phyloP scores from a whole-genome alignment of 352 stramenopile species.

The Phytophthora foliorum region DNA sequence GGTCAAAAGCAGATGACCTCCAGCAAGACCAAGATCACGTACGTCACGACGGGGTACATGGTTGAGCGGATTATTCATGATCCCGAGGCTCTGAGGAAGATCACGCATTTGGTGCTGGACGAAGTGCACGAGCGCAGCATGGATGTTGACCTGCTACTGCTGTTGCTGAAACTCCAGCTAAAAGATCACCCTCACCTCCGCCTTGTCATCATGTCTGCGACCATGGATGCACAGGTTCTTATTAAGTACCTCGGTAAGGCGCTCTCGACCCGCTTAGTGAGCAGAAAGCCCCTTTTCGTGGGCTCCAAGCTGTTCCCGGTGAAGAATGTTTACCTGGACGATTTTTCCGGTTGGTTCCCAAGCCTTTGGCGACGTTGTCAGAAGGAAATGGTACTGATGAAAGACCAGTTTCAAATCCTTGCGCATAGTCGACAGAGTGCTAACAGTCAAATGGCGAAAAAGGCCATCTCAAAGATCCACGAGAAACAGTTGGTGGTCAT shows the following conservation, averaged over 20 bases:
- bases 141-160: slow-evolving; percentile 96
- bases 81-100: slow-evolving; percentile 81
- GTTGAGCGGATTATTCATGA: slow-evolving; percentile 95
- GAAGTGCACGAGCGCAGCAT: slow-evolving; percentile 96
- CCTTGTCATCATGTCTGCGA: slow-evolving; percentile 98
- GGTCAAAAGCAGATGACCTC: slow-evolving; percentile 93
- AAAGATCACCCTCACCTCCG: slow-evolving; percentile 74
- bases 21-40: slow-evolving; percentile 94
- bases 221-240: slow-evolving; percentile 94
- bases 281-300: slow-evolving; percentile 79
- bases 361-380: slow-evolving; percentile 39
- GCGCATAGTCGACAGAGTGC: slow-evolving; percentile 37
- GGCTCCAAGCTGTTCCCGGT: slow-evolving; percentile 85
- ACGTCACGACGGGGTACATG: slow-evolving; percentile 98
- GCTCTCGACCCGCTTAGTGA: slow-evolving; percentile 58
- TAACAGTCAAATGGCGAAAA: slow-evolving; percentile 60
- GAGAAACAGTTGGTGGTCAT: slow-evolving; percentile 72
- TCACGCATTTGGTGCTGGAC: slow-evolving; percentile 97
- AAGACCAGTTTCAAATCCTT: slow-evolving; percentile 50
- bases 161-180: slow-evolving; percentile 91
- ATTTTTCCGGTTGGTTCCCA: slow-evolving; percentile 54
- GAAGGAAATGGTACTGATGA: slow-evolving; percentile 61
- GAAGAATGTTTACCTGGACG: slow-evolving; percentile 72
- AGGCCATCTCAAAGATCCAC: slow-evolving; percentile 67
- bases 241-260: slow-evolving; percentile 87